Evolutionary conservation across 805 yeast species (phyloP), one percentile per base, ranked within the genome.

Genomic region (Suhomyces vadensis): DNA sequence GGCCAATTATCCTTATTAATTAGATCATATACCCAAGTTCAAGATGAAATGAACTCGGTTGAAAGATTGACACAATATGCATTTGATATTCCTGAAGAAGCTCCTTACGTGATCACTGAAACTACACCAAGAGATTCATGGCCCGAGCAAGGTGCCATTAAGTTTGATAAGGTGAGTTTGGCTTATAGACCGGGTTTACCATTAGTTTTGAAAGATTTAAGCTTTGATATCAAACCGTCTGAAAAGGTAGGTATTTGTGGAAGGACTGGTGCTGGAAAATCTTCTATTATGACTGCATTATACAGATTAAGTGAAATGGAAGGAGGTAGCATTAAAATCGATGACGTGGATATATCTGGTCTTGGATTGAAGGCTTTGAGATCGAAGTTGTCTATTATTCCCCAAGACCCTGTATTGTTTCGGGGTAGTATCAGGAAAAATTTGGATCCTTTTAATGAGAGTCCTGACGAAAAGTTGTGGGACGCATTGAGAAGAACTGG

Each of bases 31-130:
- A 84, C 92, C 1, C 81, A 79, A 54, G 77, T 83, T 22, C 94
- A 87, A 57, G 87, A 85, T 60, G 84, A 83, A 54, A 73, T 86
- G 83, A 85, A 83, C 54, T 79, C 90, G 0, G 87, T 80, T 20
- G 94, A 87, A 62, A 74, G 95, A 62, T 61, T 87, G 31, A 69
- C 77, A 46, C 79, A 82, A 55, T 83, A 85, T 61, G 88, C 86
- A 4, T 33, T 20, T 1, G 68, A 77, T n/a, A 63, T 87, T 44
- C 81, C 79, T 1, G 81, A 81, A 54, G 95, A 88, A 61, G 86
- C 85, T 1, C 74, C 85, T 0, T 78, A 75, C 50, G 60, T 66
- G 36, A 75, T 79, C 40, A 61, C 75, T 53, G 47, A 71, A 65
- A 20, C 67, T 59, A 53, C 61, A 8, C 82, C 83, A 3, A 54